Conservation (phyloP, 805 yeast species). For the Komagataella ulmi region DNA sequence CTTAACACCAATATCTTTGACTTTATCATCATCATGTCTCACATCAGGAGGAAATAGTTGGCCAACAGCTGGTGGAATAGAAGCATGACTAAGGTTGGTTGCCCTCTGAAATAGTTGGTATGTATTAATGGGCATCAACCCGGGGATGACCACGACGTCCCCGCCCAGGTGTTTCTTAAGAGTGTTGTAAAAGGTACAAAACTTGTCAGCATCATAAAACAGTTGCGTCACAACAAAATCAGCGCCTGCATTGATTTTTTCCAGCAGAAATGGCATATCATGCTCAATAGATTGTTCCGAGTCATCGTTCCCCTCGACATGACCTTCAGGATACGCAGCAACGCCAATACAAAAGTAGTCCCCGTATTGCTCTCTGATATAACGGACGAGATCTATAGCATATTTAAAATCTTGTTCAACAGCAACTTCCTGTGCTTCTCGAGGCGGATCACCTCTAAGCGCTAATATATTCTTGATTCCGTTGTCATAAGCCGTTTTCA, state of each 20-base stretch:
- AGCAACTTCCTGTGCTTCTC: slow-evolving; percentile 54
- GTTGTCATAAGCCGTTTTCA: slow-evolving; percentile 50
- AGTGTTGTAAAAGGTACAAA: slow-evolving; percentile 45
- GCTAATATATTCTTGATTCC: slow-evolving; percentile 89
- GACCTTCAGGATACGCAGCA: slow-evolving; percentile 98
- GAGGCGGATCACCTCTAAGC: slow-evolving; percentile 90
- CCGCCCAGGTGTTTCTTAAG: slow-evolving; percentile 29
- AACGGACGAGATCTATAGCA: slow-evolving; percentile 79
- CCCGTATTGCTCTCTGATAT: slow-evolving; percentile 58
- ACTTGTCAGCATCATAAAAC: slow-evolving; percentile 78
- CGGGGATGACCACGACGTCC: slow-evolving; percentile 61
- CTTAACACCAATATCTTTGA: slow-evolving; percentile 74
- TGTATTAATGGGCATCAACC: slow-evolving; percentile 85
- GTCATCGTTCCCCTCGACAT: slow-evolving; percentile 71
- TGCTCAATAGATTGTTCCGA: slow-evolving; percentile 47
- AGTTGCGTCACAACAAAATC: slow-evolving; percentile 86
- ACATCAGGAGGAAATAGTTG: slow-evolving; percentile 41
- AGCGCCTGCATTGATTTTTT: slow-evolving; percentile 89
- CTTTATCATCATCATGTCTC: slow-evolving; percentile 64
- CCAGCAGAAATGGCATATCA: slow-evolving; percentile 71
- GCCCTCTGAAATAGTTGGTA: slow-evolving; percentile 75
- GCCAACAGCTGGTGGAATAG: slow-evolving; percentile 48
- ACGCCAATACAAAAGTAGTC: slow-evolving; percentile 89
- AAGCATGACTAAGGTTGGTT: slow-evolving; percentile 78
- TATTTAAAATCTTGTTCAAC: slow-evolving; percentile 42